Evolutionary conservation across 805 yeast genomes (phyloP), one percentile per base, ranked within the genome.

Genomic region (Saturnispora hagleri): DNA sequence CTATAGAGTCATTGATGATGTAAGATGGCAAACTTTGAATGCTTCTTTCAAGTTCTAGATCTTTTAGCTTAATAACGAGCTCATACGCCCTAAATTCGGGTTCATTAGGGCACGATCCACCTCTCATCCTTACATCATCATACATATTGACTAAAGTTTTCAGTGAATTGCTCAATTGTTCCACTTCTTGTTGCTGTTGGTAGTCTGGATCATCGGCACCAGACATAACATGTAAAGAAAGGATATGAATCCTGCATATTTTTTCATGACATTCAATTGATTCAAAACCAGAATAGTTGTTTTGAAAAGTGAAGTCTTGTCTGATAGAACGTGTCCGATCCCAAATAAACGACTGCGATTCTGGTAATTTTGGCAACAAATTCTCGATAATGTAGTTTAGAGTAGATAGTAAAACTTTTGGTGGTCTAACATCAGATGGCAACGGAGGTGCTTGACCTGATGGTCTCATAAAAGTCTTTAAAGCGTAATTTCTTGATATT

Each of bases 371-470:
- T 0, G 78, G 77, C 13, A 91, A 65, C 1, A 85, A 66, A 41
- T 79, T 75, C 18, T 80, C 80, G 7, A 88, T 77, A 35, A 93
- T 73, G 63, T 87, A 88, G 53, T 85, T 74, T 54, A 93, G 68
- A 0, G 97, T 83, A 35, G 72, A 61, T 12, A 74, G 75, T 42
- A 93, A 68, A 1, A 90, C 72, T 51, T 75, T 77, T 0, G 99
- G 99, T 1, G 99, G 96, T 55, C 99, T 75, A 3, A 93, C 99
- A 65, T 93, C 99, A 1, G 97, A 89, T 0, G 99, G 99, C 53
- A 93, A 71, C 3, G 98, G 95, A 2, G 97, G 98, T 1, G 97
- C 96, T 59, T 93, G 97, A 6, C 98, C 99, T 0, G 98, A 97
- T 0, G 99, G 97, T 59, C 99, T 74, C 22, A 95, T 86, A 63